Evolutionary conservation across 495 filamentous ascomycete genomes (phyloP).

Genomic region (Tuber melanosporum): DNA sequence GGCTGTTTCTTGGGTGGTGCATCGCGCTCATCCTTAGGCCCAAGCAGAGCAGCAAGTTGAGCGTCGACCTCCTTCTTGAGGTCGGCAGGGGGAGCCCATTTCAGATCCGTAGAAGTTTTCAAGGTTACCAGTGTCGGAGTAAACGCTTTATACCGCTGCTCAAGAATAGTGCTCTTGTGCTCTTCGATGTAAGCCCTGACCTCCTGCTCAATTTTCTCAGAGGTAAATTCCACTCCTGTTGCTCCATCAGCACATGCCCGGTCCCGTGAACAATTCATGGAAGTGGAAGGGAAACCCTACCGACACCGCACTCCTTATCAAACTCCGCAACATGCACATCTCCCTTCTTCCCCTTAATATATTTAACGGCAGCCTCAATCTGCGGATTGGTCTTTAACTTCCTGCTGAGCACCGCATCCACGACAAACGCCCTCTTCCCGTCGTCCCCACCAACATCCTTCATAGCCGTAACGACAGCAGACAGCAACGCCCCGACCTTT

Average conservation of each 20-base stretch:
- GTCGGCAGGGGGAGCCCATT: slow-evolving; percentile 38
- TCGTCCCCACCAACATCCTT: slow-evolving; percentile 24
- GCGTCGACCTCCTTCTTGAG: slow-evolving; percentile 38
- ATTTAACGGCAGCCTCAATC: slow-evolving; percentile 37
- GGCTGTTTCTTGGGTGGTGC: slow-evolving; percentile 38
- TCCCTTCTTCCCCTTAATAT: slow-evolving; percentile 23
- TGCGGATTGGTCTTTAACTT: slow-evolving; percentile 37
- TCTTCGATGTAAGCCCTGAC: slow-evolving; percentile 29
- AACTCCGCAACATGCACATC: slow-evolving; percentile 34
- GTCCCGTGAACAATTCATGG: not conserved
- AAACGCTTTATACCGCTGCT: slow-evolving; percentile 36
- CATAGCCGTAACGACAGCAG: slow-evolving; percentile 30
- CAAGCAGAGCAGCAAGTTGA: slow-evolving; percentile 30
- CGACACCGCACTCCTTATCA: slow-evolving; percentile 39
- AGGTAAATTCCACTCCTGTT: slow-evolving; percentile 36
- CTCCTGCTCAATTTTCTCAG: slow-evolving; percentile 17
- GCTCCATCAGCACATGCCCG: slow-evolving; percentile 1
- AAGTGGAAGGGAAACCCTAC: slow-evolving; percentile 13
- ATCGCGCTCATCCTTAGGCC: slow-evolving; percentile 41
- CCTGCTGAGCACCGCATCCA: slow-evolving; percentile 31
- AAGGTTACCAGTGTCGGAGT: slow-evolving; percentile 28
- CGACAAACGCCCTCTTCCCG: slow-evolving; percentile 34
- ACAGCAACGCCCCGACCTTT: slow-evolving; percentile 26
- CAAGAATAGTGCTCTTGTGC: slow-evolving; percentile 28
- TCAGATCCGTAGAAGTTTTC: slow-evolving; percentile 35